Evolutionary conservation across 805 yeast species (phyloP).

Genomic region (Hanseniaspora vineae): DNA sequence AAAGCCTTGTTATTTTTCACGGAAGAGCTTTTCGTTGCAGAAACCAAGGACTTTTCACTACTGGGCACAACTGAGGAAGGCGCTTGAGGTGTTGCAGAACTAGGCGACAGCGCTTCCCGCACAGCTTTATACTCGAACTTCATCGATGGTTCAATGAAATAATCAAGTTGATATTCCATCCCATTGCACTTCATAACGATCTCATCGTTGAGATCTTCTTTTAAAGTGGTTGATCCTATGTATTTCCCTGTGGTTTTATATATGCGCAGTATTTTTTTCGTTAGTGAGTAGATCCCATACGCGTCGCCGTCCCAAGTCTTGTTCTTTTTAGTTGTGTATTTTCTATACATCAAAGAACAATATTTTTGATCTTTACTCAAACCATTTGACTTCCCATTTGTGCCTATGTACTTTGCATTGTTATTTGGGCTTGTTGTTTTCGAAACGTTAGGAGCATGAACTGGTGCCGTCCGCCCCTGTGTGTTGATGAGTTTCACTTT

Average conservation of each 20-base stretch:
- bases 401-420: background rate
- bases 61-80: too few species aligned
- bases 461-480: too few species aligned
- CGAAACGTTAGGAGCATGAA: background rate
- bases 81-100: too few species aligned
- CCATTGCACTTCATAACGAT: background rate
- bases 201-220: background rate
- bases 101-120: background rate
- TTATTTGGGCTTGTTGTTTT: background rate
- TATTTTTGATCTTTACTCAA: constrained; percentile 1
- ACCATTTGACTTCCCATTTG: background rate
- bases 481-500: background rate
- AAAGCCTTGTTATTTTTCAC: too few species aligned
- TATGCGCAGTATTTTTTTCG: background rate
- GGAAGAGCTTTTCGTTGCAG: too few species aligned
- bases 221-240: background rate
- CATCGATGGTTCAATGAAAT: background rate
- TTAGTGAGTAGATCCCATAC: constrained; percentile 18
- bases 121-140: background rate
- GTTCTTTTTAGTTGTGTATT: constrained; percentile 60
- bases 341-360: constrained; percentile 49
- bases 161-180: background rate
- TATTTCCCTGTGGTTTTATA: background rate
- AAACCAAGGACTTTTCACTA: too few species aligned
- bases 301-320: constrained; percentile 97